These are phyloP conservation scores for Solanum acaule DNA, from an alignment of 257 asterid genomes.

Conservation along the genomic window DNA sequence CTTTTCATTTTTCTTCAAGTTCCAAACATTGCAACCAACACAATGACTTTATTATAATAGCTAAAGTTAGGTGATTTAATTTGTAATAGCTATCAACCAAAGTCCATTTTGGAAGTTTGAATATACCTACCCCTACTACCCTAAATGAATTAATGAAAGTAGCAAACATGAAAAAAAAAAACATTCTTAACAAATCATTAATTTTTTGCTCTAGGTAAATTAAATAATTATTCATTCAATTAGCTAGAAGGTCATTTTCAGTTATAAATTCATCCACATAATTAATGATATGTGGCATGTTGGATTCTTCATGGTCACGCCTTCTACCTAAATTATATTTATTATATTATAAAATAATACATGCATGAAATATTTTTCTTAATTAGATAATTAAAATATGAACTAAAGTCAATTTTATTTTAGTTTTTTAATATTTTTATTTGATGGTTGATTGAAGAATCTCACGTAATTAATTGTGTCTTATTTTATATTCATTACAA, in stretches of 20 bases:
- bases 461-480: neutral
- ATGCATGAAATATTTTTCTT: neutral
- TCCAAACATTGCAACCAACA: neutral
- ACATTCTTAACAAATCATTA: neutral
- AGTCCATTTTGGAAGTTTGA: neutral
- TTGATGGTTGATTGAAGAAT: neutral
- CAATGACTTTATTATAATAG: neutral
- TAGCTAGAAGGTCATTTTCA: neutral
- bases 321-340: neutral
- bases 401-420: neutral
- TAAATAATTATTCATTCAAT: neutral
- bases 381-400: neutral
- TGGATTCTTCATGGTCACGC: neutral
- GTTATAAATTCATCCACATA: neutral
- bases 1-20: neutral
- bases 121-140: neutral
- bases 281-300: neutral
- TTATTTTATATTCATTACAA: neutral
- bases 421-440: neutral
- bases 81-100: neutral
- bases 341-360: neutral
- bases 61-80: neutral
- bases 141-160: neutral
- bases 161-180: neutral
- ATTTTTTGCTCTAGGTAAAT: neutral